A percentile compares a stretch with the other conserved stretches of the same genome.
phyloP scores from a whole-genome alignment of 2,329 filamentous ascomycete species.

The Trichoderma simmonsii region DNA sequence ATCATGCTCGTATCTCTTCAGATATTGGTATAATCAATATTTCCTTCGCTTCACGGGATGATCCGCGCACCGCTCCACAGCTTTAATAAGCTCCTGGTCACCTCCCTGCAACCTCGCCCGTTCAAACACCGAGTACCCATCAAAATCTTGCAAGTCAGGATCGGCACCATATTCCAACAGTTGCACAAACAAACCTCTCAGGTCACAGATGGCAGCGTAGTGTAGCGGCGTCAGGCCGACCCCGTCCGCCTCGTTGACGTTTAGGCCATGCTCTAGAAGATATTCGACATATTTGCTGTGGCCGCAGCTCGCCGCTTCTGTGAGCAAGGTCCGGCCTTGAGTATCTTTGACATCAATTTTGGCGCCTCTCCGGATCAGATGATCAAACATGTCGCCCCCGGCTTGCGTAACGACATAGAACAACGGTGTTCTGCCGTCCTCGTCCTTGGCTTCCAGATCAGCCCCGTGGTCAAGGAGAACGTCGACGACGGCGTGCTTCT shows the following conservation, averaged over 20 bases:
- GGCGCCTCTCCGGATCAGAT: not conserved
- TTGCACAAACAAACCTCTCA: not conserved
- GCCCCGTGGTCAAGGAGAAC: conserved; percentile 4
- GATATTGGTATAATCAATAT: not conserved
- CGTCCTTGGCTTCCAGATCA: not conserved
- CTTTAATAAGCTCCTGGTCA: not conserved
- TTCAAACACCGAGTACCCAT: not conserved
- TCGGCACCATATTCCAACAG: not conserved
- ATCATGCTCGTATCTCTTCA: not conserved
- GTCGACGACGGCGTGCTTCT: not conserved
- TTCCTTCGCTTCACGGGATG: not conserved
- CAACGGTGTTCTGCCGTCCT: not conserved
- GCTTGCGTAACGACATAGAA: not conserved
- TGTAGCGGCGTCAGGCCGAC: not conserved
- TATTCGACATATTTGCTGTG: not conserved
- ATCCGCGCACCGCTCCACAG: not conserved
- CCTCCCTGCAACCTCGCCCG: not conserved
- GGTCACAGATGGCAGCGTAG: not conserved
- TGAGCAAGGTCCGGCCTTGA: not conserved
- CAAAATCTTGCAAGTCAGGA: not conserved
- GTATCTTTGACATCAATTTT: not conserved
- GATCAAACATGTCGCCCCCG: not conserved
- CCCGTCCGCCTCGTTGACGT: not conserved
- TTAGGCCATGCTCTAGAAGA: not conserved
- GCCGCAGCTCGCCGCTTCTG: not conserved